These are phyloP conservation scores for Candida schatavii DNA, from an alignment of 805 yeast species.

Conservation along the genomic window DNA sequence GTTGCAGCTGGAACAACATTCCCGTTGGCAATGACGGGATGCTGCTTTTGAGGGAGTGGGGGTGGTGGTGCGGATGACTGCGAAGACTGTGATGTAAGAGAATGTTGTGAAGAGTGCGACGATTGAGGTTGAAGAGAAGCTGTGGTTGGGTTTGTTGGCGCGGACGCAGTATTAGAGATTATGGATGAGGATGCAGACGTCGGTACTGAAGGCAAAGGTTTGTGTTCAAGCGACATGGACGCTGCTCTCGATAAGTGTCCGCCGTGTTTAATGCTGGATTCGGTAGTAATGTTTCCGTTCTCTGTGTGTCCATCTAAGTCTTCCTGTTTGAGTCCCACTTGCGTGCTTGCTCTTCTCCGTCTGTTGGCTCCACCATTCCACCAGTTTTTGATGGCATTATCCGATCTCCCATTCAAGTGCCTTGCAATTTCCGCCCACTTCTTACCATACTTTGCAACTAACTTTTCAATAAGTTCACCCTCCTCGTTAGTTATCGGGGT, in stretches of 20 bases:
- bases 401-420: constrained; percentile 83
- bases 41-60: constrained; percentile 2
- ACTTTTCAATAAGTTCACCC: constrained; percentile 74
- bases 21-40: neutral
- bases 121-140: constrained; percentile 2
- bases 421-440: constrained; percentile 94
- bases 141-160: neutral
- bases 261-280: neutral
- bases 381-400: constrained; percentile 91
- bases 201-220: constrained; percentile 1
- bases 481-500: constrained; percentile 83
- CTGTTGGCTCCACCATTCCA: constrained; percentile 94
- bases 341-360: constrained; percentile 50
- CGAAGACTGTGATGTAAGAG: constrained; percentile 1
- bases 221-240: neutral
- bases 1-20: neutral
- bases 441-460: constrained; percentile 78
- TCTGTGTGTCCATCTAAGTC: constrained; percentile 1
- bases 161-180: neutral
- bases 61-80: constrained; percentile 1
- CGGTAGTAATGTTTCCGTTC: neutral
- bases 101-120: constrained; percentile 6
- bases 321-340: constrained; percentile 12
- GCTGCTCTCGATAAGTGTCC: neutral
- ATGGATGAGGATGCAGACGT: constrained; percentile 1